A percentile compares a stretch with the other conserved stretches of the same genome.
Conservation (phyloP, 2,329 filamentous ascomycete genomes). For the Decorospora gaudefroyi region DNA sequence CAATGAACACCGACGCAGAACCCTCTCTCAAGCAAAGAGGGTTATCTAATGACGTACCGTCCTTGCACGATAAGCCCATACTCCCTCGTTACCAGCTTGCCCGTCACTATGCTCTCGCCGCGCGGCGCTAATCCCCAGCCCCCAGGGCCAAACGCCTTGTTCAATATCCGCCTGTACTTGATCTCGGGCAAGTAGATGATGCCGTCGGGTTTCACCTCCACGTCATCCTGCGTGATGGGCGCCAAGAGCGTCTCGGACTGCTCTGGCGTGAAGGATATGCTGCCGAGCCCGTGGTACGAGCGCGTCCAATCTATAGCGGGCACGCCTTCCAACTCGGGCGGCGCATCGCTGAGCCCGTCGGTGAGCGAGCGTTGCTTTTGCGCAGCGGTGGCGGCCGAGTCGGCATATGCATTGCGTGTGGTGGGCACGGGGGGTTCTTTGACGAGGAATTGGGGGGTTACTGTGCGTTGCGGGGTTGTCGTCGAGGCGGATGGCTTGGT, state of each 20-base stretch:
- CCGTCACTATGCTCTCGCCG: conserved; percentile 82
- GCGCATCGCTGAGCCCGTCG: conserved; percentile 55
- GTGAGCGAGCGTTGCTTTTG: conserved; percentile 51
- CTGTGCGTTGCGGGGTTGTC: conserved; percentile 34
- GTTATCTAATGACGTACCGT: conserved; percentile 75
- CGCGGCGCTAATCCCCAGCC: conserved; percentile 93
- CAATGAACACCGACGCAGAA: too few species aligned
- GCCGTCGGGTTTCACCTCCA: conserved; percentile 97
- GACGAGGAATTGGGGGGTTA: conserved; percentile 32
- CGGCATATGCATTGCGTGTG: conserved; percentile 34
- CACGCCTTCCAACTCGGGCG: conserved; percentile 55
- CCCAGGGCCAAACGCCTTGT: conserved; percentile 88
- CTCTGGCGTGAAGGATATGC: conserved; percentile 70
- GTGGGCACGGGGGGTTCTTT: conserved; percentile 45
- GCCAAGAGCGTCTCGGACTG: conserved; percentile 69
- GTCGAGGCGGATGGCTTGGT: conserved; percentile 18
- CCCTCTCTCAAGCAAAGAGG: too few species aligned
- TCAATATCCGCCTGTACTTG: conserved; percentile 91
- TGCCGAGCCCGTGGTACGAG: conserved; percentile 79
- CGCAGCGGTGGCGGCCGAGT: conserved; percentile 31
- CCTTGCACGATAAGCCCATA: conserved; percentile 90
- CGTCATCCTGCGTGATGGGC: conserved; percentile 70
- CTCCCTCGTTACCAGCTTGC: conserved; percentile 80
- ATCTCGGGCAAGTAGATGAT: conserved; percentile 97
- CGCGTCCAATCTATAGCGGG: conserved; percentile 76